Base-by-base conservation (phyloP, 2,329 filamentous ascomycete species). In the Arthrobotrys pseudoclavata region DNA sequence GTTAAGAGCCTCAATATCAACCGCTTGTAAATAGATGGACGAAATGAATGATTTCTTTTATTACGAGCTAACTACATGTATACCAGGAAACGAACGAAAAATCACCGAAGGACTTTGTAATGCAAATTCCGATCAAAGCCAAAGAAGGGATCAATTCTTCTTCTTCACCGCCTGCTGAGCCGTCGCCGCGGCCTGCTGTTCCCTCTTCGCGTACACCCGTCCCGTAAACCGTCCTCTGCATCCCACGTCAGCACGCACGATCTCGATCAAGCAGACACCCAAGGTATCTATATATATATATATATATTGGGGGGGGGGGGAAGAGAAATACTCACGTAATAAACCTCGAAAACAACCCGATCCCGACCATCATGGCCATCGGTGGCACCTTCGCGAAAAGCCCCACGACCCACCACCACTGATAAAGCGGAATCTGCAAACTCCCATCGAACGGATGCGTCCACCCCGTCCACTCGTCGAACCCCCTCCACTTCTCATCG, bases 351-450 rank as follows among this genome's bases (percentile, higher is more conserved):
- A 76, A 55, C 72, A 76, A 22, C 2, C 66, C 66, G 40, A 76
- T 76, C 6, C 57, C 66, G 52, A 76, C 37, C 72, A 76, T 76
- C 72, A 70, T 76, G n/a, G 72, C 72, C 66, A 76, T 70, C 5
- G 66, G 72, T 61, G 72, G 72, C 26, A 76, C 60, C 45, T 29
- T 37, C 2, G 66, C 64, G 48, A 76, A 70, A 10, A 67, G 4
- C 24, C n/a, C 42, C 10, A 76, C 66, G 62, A 76, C 50, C 57
- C 60, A 76, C 72, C 72, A 76, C 29, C 40, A 76, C 24, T 64
- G 20, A 29, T 26, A 66, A 45, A 76, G 24, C 40, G 53, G 40
- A 29, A 70, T 24, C 60, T 76, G 64, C 7, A 42, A 37, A 1
- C 15, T 9, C 10, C 72, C 72, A 7, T 76, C 72, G 29, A 76